Evolutionary conservation across 2,329 filamentous ascomycete species (phyloP).

Genomic region (Ilyonectria destructans): DNA sequence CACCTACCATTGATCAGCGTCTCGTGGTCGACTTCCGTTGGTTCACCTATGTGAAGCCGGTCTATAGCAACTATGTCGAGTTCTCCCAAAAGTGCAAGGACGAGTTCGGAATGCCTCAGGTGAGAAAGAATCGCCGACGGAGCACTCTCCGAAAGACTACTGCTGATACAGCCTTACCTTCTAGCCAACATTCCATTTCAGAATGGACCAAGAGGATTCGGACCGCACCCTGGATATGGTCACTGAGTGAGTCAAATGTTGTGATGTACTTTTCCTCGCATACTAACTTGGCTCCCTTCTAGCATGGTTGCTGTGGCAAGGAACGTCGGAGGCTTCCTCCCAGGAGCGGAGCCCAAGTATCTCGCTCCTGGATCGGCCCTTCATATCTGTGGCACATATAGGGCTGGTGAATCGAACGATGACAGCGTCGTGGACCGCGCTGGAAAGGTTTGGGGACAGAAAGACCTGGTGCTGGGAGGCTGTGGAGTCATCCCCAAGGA

Average conservation of each 20-base stretch:
- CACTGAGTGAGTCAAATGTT: conserved; percentile 10
- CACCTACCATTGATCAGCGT: conserved; percentile 12
- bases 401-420: background rate
- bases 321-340: conserved; percentile 21
- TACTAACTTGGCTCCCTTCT: too few species aligned
- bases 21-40: conserved; percentile 20
- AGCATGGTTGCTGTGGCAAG: conserved; percentile 20
- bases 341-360: conserved; percentile 21
- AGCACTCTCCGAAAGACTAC: too few species aligned
- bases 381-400: conserved; percentile 23
- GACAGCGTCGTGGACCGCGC: conserved; percentile 14
- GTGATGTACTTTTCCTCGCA: background rate
- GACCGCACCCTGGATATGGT: conserved; percentile 7
- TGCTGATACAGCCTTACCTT: background rate
- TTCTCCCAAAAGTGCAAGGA: background rate
- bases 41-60: conserved; percentile 9
- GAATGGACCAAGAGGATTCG: background rate
- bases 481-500: conserved; percentile 19
- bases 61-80: background rate
- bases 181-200: conserved; percentile 24
- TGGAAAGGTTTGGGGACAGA: conserved; percentile 16
- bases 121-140: background rate
- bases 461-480: conserved; percentile 10
- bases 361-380: conserved; percentile 19
- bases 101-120: conserved; percentile 23